Conservation (phyloP, 805 yeast species). For the Metschnikowia henanensis region DNA sequence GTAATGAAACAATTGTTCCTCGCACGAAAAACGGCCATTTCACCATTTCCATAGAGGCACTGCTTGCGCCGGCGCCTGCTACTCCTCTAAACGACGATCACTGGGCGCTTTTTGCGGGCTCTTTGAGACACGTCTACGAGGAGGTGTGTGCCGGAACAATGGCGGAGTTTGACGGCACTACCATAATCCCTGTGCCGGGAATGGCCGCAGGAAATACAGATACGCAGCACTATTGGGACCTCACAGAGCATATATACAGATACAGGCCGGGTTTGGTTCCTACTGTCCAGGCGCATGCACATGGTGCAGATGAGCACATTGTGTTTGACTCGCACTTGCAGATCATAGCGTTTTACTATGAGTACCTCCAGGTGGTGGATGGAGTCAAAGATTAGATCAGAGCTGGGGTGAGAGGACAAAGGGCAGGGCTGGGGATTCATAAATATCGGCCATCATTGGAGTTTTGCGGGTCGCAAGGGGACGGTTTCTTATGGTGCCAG, state of each 20-base stretch:
- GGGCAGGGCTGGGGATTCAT: too few relatives aligned
- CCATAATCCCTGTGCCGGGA: constrained; percentile 53
- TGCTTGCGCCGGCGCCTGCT: constrained; percentile 14
- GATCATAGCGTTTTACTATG: constrained; percentile 49
- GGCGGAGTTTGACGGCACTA: constrained; percentile 21
- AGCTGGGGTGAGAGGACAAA: too few relatives aligned
- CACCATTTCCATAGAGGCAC: constrained; percentile 3
- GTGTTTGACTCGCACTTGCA: constrained; percentile 57
- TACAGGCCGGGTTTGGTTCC: constrained; percentile 47
- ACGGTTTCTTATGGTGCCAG: too few relatives aligned
- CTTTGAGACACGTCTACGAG: constrained; percentile 45
- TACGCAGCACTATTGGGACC: constrained; percentile 62
- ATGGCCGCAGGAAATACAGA: constrained; percentile 73
- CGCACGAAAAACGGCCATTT: constrained; percentile 7
- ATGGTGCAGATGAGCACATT: constrained; percentile 58
- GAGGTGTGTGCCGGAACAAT: constrained; percentile 35
- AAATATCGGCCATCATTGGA: too few relatives aligned
- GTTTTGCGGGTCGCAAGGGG: too few relatives aligned
- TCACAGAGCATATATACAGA: constrained; percentile 61
- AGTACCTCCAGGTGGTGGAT: constrained; percentile 21
- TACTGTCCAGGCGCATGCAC: constrained; percentile 25
- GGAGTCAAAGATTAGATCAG: not conserved
- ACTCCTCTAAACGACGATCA: constrained; percentile 26
- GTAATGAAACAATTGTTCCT: constrained; percentile 4
- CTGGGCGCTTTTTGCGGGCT: constrained; percentile 45